Percentiles rank a stretch among this genome's conserved stretches.
Evolutionary conservation across 2,329 filamentous ascomycete species (phyloP).

Genomic region (Conoideocrella luteorostrata): DNA sequence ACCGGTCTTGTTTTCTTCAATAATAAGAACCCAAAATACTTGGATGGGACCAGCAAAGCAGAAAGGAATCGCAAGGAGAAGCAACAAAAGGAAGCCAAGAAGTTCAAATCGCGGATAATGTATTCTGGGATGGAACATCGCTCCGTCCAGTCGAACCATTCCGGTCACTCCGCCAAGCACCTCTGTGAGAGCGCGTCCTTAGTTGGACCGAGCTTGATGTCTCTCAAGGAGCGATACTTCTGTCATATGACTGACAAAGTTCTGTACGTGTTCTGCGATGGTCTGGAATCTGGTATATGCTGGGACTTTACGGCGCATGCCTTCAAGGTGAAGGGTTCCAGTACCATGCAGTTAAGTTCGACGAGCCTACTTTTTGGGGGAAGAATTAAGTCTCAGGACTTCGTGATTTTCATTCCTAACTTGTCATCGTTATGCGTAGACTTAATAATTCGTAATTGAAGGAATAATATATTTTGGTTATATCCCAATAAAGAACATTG

Average conservation of each 20-base stretch:
- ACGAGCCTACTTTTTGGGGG: too few relatives aligned
- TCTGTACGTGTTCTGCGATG: slow-evolving; percentile 3
- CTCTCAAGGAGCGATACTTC: neutral
- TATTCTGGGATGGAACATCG: neutral
- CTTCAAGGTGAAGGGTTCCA: slow-evolving; percentile 1
- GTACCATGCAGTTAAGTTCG: too few relatives aligned
- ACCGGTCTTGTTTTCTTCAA: neutral
- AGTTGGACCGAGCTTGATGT: slow-evolving; percentile 5
- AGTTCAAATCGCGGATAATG: neutral
- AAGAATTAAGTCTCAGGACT: too few relatives aligned
- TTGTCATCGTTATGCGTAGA: too few relatives aligned
- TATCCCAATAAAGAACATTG: too few relatives aligned
- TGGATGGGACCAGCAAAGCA: neutral
- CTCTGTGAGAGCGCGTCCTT: neutral
- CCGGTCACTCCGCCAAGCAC: neutral
- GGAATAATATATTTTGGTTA: too few relatives aligned
- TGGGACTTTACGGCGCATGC: neutral
- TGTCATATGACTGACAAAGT: slow-evolving; percentile 7
- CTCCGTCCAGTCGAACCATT: neutral
- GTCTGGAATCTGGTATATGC: neutral
- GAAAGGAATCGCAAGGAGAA: neutral
- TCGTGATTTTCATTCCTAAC: too few relatives aligned
- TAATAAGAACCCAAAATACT: neutral
- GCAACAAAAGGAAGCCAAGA: neutral
- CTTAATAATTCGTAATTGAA: too few relatives aligned